Percentiles rank a stretch among this genome's conserved stretches.
Conservation (phyloP, 306 rosid genomes). For the Ceratonia siliqua region DNA sequence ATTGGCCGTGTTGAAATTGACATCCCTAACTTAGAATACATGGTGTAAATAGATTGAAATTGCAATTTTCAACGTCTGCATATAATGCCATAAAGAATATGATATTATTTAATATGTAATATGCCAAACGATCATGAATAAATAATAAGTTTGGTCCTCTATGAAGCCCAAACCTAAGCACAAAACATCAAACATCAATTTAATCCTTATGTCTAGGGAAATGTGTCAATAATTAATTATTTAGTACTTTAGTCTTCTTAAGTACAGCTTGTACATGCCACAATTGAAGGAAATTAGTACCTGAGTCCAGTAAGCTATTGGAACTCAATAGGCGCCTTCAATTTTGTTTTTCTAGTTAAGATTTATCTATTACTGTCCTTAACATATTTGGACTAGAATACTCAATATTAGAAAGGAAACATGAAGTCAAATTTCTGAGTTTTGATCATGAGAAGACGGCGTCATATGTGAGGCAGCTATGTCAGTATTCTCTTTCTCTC, state of each 20-base stretch:
- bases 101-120: not conserved
- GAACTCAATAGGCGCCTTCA: not conserved
- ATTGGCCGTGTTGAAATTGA: too few species aligned
- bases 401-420: not conserved
- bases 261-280: not conserved
- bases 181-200: not conserved
- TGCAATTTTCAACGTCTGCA: not conserved
- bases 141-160: not conserved
- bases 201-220: not conserved
- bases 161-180: not conserved
- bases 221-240: not conserved
- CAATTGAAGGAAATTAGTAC: not conserved
- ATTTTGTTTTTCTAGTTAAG: not conserved
- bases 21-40: not conserved
- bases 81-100: not conserved
- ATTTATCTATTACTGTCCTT: not conserved
- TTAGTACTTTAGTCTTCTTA: not conserved
- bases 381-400: conserved; percentile 23
- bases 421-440: not conserved
- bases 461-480: too few species aligned
- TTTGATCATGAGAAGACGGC: not conserved
- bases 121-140: not conserved
- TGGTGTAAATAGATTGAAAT: not conserved
- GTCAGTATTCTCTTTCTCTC: too few species aligned
- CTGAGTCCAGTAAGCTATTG: not conserved